Evolutionary conservation across 257 asterid species (phyloP), one percentile per base, ranked within the genome.

Genomic region (Nicotiana tomentosiformis): DNA sequence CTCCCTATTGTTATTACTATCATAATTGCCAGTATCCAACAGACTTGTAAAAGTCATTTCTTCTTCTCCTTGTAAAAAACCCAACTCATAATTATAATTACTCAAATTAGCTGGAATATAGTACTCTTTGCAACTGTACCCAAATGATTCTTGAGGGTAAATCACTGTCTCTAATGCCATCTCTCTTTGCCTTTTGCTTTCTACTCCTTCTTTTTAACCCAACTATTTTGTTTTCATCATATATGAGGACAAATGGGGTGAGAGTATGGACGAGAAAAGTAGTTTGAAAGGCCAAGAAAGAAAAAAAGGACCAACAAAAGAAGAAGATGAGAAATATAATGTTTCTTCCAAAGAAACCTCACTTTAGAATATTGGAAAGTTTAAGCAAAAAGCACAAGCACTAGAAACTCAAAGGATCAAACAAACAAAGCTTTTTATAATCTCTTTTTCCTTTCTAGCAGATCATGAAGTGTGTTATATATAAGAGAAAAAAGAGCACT

Each of bases 161-260:
- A 85, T 43, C 37, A 83, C 91, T 10, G 90, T 86, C 35, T 87
- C 87, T 80, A 86, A 79, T 10, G 90, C 88, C 91, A 88, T 88
- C 11, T 80, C 57, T 12, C 37, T 69, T 53, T n/a, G 15, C 26
- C 33, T 10, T 9, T 55, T 4, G 33, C 16, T 29, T 55, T 55
- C 32, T 11, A n/a, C 66, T 67, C 26, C 1, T 8, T 46, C n/a
- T 39, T 53, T 2, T 43, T 43, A 66, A 23, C 5, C 16, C 76
- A 29, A 37, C 39, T 29, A 66, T 10, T 66, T 29, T 69, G 15
- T 37, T 51, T 17, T 17, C 29, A 69, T 69, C 55, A 33, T 39
- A 20, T 69, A 18, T 16, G 29, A 66, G 56, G 49, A 37, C 55
- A 69, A 69, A 51, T 51, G 14, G 37, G 74, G 2, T 32, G 37